Percentiles rank a stretch among this genome's conserved stretches.
Evolutionary conservation across 2,329 filamentous ascomycete genomes (phyloP).

Genomic region (Aspergillus quadricinctus): DNA sequence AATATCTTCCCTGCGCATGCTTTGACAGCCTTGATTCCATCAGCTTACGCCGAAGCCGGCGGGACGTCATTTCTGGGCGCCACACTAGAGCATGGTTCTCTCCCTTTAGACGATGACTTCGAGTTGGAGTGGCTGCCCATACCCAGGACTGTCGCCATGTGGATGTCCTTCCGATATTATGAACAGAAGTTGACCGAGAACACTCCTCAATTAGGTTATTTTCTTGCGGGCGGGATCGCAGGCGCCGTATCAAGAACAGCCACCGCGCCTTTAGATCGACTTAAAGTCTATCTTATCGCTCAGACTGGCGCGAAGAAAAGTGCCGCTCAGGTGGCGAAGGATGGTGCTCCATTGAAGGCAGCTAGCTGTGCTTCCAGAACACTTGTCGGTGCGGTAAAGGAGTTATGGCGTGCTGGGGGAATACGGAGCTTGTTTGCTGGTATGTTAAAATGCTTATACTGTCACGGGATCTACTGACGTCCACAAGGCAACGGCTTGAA

Average conservation of each 20-base stretch:
- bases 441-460: slow-evolving; percentile 42
- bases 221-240: slow-evolving; percentile 88
- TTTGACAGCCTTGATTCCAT: slow-evolving; percentile 29
- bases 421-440: slow-evolving; percentile 88
- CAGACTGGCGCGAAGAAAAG: slow-evolving; percentile 64
- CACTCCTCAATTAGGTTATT: slow-evolving; percentile 71
- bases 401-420: slow-evolving; percentile 81
- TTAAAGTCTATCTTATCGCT: slow-evolving; percentile 96
- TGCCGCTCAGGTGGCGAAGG: slow-evolving; percentile 63
- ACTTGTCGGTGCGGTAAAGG: slow-evolving; percentile 66
- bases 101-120: slow-evolving; percentile 30
- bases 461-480: slow-evolving; percentile 14
- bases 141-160: slow-evolving; percentile 40
- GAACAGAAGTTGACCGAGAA: slow-evolving; percentile 44
- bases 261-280: slow-evolving; percentile 90
- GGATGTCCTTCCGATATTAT: slow-evolving; percentile 42
- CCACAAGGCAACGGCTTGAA: slow-evolving; percentile 84
- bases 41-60: slow-evolving; percentile 30
- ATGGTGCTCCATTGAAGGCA: slow-evolving; percentile 63
- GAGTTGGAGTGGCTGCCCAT: slow-evolving; percentile 41
- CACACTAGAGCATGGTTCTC: slow-evolving; percentile 26
- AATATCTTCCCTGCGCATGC: slow-evolving; percentile 30
- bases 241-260: slow-evolving; percentile 92
- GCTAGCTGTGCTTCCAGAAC: slow-evolving; percentile 64
- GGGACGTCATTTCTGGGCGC: slow-evolving; percentile 21